These are phyloP conservation scores for Flaveria floridana DNA, from an alignment of 140 eudicot genomes.

Conservation along the genomic window DNA sequence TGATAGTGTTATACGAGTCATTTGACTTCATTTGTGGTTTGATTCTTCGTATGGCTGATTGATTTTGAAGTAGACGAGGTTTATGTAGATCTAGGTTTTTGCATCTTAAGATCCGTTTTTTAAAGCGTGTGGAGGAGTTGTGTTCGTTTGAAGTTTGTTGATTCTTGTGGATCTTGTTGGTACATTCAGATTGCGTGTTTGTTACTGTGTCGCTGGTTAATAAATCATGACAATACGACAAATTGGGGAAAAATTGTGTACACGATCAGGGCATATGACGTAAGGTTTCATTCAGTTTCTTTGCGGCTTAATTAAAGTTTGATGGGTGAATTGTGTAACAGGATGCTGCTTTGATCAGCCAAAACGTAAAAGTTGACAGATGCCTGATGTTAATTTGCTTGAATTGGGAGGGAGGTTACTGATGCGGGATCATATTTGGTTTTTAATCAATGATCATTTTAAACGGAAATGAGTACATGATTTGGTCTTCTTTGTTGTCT, in stretches of 20 bases:
- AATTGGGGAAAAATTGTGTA: neutral
- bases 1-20: too few relatives aligned
- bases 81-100: too few relatives aligned
- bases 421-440: neutral
- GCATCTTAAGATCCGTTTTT: too few relatives aligned
- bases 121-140: neutral
- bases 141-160: neutral
- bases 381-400: too few relatives aligned
- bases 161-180: conserved; percentile 14
- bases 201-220: conserved; percentile 9
- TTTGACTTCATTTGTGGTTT: too few relatives aligned
- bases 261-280: neutral
- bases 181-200: neutral
- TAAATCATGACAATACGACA: neutral
- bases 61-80: too few relatives aligned
- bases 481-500: too few relatives aligned
- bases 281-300: neutral
- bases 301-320: too few relatives aligned
- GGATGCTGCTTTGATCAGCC: conserved; percentile 14
- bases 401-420: too few relatives aligned
- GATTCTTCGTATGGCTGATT: too few relatives aligned
- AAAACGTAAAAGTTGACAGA: neutral
- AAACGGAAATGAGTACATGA: too few relatives aligned
- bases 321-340: conserved; percentile 1
- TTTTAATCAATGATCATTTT: too few relatives aligned